Base-by-base conservation (phyloP, 371 early-diverging fungal genomes). In the Blakeslea trispora region DNA sequence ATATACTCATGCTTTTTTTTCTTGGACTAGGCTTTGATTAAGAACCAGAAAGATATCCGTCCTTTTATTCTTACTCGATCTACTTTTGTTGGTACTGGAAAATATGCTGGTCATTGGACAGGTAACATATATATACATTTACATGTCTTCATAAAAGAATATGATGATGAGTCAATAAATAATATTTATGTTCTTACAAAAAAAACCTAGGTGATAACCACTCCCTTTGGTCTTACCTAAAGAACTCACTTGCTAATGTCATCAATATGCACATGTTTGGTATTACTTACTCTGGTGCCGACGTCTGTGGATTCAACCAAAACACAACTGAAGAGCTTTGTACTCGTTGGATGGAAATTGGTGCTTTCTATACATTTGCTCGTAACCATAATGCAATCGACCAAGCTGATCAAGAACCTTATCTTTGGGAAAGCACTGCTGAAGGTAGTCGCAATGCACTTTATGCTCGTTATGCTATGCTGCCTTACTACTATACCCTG, bases 281-380 rank as follows among this genome's bases (percentile, higher is more conserved):
- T 37, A 79, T 90, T 43, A 76, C 79, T 21, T 81, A 83, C 64
- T 67, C 75, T 21, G 90, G 90, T 3, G 83, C 88, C 11, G 90
- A 90, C 59, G 79, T 90, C 44, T 85, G 90, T 31, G 90, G 90
- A 19, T 90, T 90, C 64, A 80, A 83, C 50, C 75, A 66, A 5
- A 69, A 81, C 19, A 73, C 88, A 3, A 72, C 75, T 5, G 78
- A 84, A 39, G 71, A 82, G 49, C 68, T 90, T 18, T 79, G 87
- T 66, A 79, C 83, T 17, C 80, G 89, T 19, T 89, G 90, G 90
- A 77, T 78, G 57, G 81, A 82, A 59, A 68, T 90, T 24, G 92
- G 91, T 5, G 66, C 89, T n/a, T 85, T 91, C 57, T 87, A 89
- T 59, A 90, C 92, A 2, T 91, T 91, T 71, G 78, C 82, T 66